These are phyloP conservation scores for Cupressus sempervirens DNA, from an alignment of 75 land plant species.

Conservation along the genomic window DNA sequence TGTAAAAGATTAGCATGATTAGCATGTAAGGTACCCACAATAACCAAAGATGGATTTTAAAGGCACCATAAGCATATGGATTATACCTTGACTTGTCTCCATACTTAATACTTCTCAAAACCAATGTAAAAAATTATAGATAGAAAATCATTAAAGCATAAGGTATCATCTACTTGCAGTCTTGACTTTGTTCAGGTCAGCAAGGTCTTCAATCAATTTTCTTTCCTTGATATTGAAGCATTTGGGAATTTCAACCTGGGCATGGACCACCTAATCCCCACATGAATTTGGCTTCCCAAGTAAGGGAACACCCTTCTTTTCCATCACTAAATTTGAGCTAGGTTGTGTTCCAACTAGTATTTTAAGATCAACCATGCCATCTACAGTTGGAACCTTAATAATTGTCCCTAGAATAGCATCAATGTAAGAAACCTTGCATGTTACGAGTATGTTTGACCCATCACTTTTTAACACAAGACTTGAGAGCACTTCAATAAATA, in stretches of 20 bases:
- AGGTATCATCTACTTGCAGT: constrained; percentile 31
- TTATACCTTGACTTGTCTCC: neutral
- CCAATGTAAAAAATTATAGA: neutral
- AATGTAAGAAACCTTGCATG: constrained; percentile 85
- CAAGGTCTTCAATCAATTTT: constrained; percentile 86
- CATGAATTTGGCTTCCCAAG: constrained; percentile 80
- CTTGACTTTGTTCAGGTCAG: constrained; percentile 60
- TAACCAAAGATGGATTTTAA: neutral
- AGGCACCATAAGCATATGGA: constrained; percentile 1
- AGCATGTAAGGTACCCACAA: neutral
- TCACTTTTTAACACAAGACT: constrained; percentile 87
- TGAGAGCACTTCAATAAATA: constrained; percentile 72
- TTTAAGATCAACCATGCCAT: constrained; percentile 87
- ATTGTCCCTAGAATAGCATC: no score
- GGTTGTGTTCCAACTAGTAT: constrained; percentile 97
- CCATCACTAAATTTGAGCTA: constrained; percentile 90
- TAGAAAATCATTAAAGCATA: neutral
- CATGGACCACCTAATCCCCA: constrained; percentile 88
- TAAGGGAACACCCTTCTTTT: constrained; percentile 86
- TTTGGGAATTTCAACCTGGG: constrained; percentile 95
- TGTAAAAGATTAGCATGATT: neutral
- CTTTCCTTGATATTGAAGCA: constrained; percentile 76
- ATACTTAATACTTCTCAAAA: neutral
- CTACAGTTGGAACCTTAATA: constrained; percentile 93
- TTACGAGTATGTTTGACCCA: constrained; percentile 83